Conservation (phyloP, 768 basidiomycete genomes). For the Strobilomyces echinocephalus region DNA sequence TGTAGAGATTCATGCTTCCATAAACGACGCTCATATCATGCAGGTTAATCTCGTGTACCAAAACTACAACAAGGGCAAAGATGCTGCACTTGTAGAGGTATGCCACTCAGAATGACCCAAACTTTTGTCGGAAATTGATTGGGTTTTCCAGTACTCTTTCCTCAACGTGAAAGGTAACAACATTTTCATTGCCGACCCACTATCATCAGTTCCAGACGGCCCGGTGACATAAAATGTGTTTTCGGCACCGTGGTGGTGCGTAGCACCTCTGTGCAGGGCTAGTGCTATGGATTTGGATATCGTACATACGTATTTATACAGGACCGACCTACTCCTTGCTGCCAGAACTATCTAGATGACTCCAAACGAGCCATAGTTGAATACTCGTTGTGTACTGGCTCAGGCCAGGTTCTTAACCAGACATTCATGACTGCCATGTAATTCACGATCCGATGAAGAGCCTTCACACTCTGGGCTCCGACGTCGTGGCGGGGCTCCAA, state of each 20-base stretch:
- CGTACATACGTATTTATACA: slow-evolving; percentile 7
- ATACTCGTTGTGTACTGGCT: no score
- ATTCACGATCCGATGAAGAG: no score
- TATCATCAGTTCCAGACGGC: not conserved
- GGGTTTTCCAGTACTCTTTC: slow-evolving; percentile 44
- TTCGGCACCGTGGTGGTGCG: not conserved
- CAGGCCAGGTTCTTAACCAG: no score
- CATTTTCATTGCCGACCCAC: slow-evolving; percentile 37
- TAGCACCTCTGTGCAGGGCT: not conserved
- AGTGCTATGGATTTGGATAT: slow-evolving; percentile 19
- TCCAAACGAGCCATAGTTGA: no score
- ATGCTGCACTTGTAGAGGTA: slow-evolving; percentile 49
- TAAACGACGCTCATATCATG: slow-evolving; percentile 2
- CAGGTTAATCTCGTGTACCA: slow-evolving; percentile 56
- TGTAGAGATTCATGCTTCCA: not conserved
- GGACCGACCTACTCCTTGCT: no score
- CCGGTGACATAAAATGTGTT: slow-evolving; percentile 13
- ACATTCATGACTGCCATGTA: no score
- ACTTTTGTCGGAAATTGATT: not conserved
- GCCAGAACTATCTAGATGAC: no score
- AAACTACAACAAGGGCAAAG: slow-evolving; percentile 47
- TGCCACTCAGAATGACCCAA: not conserved
- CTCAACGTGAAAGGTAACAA: slow-evolving; percentile 49
- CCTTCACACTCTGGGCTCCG: no score
- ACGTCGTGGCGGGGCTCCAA: no score